Evolutionary conservation across 768 basidiomycete species (phyloP), one percentile per base, ranked within the genome.

Genomic region (Paxillus ammoniavirescens): DNA sequence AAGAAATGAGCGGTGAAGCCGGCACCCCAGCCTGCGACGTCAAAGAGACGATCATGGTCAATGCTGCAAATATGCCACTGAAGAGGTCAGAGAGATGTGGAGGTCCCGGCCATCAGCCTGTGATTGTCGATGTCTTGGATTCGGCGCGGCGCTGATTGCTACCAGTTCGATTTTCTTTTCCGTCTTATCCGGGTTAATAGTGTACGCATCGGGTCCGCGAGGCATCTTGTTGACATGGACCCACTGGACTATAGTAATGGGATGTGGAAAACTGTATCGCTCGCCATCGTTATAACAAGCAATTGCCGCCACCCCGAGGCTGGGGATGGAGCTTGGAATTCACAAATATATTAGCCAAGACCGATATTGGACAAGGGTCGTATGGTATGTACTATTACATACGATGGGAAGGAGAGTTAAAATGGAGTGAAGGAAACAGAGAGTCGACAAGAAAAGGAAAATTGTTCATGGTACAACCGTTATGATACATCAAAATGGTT

Each of bases 101-200:
- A 14, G 58, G 58, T 31, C 55, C 49, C n/a, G 58, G 58, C 23
- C 53, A 57, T 49, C 58, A 59, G 36, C 58, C 58, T 7, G 40
- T 59, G 12, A 59, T 59, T 41, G 51, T 59, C 17, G 58, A 59
- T 40, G 14, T 59, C 12, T 36, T 57, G 28, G 52, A 59, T 43
- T 51, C 50, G 21, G 50, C 40, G 15, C 42, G 46, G 18, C 54
- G 54, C 43, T 55, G 37, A 47, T 26, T 30, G 4, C 10, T 8
- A 8, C 43, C 8, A 45, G 43, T 45, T 40, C 13, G 1, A 31
- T 31, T 31, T 10, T 8, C 31, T 3, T 8, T 31, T 31, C 31
- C 31, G 7, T 31, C 31, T 31, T 31, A 31, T 31, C 31, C 3
- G 3, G 33, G 28, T 30, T 8, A 30, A 30, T 30, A 30, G 28